A percentile compares a stretch with the other conserved stretches of the same genome.
Evolutionary conservation across 768 basidiomycete genomes (phyloP).

Genomic region (Amylocystis lapponica): DNA sequence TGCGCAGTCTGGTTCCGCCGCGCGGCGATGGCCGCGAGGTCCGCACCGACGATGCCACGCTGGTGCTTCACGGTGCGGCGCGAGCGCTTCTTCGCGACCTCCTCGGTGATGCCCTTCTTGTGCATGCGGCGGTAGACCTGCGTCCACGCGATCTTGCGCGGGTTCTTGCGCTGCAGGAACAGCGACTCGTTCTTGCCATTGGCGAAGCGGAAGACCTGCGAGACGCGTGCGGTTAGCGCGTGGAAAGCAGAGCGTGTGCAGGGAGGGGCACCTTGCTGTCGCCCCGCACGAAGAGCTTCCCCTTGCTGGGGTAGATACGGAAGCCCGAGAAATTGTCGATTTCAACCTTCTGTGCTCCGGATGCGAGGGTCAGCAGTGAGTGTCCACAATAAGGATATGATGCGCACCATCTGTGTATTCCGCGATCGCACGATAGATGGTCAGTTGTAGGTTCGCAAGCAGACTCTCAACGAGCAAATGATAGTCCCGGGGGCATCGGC

Average conservation of each 20-base stretch:
- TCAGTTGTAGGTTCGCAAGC: not conserved
- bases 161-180: conserved; percentile 99
- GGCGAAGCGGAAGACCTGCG: conserved; percentile 92
- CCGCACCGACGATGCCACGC: conserved; percentile 97
- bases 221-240: not conserved
- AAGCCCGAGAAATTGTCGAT: conserved; percentile 97
- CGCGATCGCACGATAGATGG: too few species aligned
- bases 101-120: conserved; percentile 99
- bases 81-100: conserved; percentile 97
- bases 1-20: conserved; percentile 90
- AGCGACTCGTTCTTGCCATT: conserved; percentile 91
- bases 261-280: conserved; percentile 77
- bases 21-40: conserved; percentile 85
- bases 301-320: conserved; percentile 98
- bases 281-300: conserved; percentile 90
- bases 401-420: conserved; percentile 22
- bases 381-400: too few species aligned
- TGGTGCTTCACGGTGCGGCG: conserved; percentile 96
- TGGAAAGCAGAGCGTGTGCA: not conserved
- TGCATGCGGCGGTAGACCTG: conserved; percentile 92
- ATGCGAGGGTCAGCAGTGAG: not conserved
- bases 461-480: too few species aligned
- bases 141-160: conserved; percentile 99
- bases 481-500: conserved; percentile 13
- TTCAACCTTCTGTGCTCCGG: conserved; percentile 79